Percentiles rank a stretch among this genome's conserved stretches.
Conservation (phyloP, 495 filamentous ascomycete species). For the Aspergillus heteromorphus region DNA sequence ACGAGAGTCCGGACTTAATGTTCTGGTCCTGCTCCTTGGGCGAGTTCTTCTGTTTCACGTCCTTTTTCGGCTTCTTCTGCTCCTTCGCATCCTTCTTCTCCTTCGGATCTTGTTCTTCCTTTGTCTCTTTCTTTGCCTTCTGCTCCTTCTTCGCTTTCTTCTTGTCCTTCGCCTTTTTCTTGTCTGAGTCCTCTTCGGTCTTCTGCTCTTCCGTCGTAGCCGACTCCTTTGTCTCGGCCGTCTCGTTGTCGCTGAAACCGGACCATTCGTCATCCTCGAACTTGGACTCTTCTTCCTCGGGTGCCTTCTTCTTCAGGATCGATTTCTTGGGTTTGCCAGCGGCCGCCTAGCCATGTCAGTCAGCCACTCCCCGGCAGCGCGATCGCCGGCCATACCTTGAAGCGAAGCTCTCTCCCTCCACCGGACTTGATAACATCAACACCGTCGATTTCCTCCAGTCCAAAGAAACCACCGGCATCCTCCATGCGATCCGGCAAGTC, state of each 20-base stretch:
- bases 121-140: conserved; percentile 30
- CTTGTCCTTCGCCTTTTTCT: conserved; percentile 12
- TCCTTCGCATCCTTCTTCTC: conserved; percentile 31
- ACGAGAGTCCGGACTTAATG: conserved; percentile 31
- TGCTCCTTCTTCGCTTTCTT: conserved; percentile 30
- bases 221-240: conserved; percentile 17
- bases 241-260: conserved; percentile 47
- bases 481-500: conserved; percentile 79
- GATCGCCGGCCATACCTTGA: conserved; percentile 36
- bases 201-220: conserved; percentile 19
- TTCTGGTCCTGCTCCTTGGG: conserved; percentile 14
- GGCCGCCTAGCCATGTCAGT: conserved; percentile 24
- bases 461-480: conserved; percentile 92
- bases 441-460: conserved; percentile 86
- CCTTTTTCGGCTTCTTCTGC: conserved; percentile 25
- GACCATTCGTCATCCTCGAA: conserved; percentile 52
- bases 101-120: conserved; percentile 22
- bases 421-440: conserved; percentile 65
- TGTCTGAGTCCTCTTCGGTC: conserved; percentile 16
- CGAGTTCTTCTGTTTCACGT: conserved; percentile 26
- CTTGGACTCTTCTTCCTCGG: conserved; percentile 14
- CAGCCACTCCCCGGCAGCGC: neutral
- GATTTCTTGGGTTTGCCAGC: conserved; percentile 34
- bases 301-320: conserved; percentile 24
- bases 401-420: conserved; percentile 33